These are phyloP conservation scores for Leucocoprinus sp. DNA, from an alignment of 768 basidiomycete genomes.

Conservation along the genomic window DNA sequence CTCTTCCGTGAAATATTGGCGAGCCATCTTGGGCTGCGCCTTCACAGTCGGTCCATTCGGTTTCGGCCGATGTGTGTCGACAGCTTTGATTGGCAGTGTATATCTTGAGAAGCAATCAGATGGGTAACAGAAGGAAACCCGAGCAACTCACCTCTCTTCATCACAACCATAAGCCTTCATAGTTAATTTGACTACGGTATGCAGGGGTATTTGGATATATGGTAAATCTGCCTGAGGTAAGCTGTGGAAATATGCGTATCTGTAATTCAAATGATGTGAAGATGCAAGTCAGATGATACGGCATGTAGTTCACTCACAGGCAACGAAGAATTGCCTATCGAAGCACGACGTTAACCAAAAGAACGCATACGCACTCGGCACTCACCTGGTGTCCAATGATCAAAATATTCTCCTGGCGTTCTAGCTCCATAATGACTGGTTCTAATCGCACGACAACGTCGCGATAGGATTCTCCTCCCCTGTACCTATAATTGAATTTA, in stretches of 20 bases:
- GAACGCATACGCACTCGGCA: not conserved
- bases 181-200: slow-evolving; percentile 97
- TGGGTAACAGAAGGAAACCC: not conserved
- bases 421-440: slow-evolving; percentile 98
- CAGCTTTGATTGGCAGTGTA: slow-evolving; percentile 82
- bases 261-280: slow-evolving; percentile 26
- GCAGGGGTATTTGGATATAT: slow-evolving; percentile 94
- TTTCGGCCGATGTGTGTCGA: slow-evolving; percentile 83
- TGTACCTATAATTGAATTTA: slow-evolving; percentile 98
- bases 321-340: slow-evolving; percentile 69
- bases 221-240: slow-evolving; percentile 89
- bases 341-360: slow-evolving; percentile 4
- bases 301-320: slow-evolving; percentile 38
- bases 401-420: slow-evolving; percentile 94
- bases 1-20: slow-evolving; percentile 35
- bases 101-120: slow-evolving; percentile 41
- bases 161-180: slow-evolving; percentile 99
- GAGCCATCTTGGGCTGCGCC: slow-evolving; percentile 26
- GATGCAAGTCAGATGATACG: not conserved
- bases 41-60: slow-evolving; percentile 33
- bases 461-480: slow-evolving; percentile 95
- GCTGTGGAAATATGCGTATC: slow-evolving; percentile 96
- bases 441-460: slow-evolving; percentile 94
- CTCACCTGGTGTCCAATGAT: slow-evolving; percentile 90
- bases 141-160: slow-evolving; percentile 66